A percentile compares a stretch with the other conserved stretches of the same genome.
Evolutionary conservation across 2,329 filamentous ascomycete species (phyloP).

Genomic region (Neocucurbitaria cava): DNA sequence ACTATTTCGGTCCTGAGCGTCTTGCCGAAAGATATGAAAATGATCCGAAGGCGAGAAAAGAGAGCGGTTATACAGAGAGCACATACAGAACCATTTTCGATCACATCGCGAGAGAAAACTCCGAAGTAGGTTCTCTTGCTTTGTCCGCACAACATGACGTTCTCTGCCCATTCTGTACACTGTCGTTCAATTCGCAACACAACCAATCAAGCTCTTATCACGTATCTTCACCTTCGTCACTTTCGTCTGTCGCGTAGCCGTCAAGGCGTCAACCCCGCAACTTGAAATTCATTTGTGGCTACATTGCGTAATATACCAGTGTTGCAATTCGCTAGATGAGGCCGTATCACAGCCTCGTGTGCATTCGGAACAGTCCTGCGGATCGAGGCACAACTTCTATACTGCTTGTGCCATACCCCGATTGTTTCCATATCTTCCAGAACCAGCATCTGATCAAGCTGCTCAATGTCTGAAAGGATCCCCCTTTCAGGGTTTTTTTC

Average conservation of each 20-base stretch:
- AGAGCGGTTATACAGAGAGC: conserved; percentile 71
- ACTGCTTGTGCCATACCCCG: background rate
- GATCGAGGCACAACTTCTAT: background rate
- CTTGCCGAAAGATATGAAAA: conserved; percentile 79
- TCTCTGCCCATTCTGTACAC: no score
- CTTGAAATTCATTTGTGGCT: conserved; percentile 29
- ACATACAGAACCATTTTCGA: conserved; percentile 82
- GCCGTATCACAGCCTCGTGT: background rate
- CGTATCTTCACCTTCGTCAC: conserved; percentile 14
- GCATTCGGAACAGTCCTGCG: background rate
- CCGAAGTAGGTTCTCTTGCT: conserved; percentile 67
- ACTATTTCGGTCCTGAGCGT: conserved; percentile 93
- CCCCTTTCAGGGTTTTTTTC: background rate
- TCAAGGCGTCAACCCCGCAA: conserved; percentile 11
- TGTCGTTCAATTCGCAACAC: no score
- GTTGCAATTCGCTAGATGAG: conserved; percentile 21
- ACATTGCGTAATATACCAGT: conserved; percentile 22
- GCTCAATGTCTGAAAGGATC: background rate
- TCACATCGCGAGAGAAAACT: conserved; percentile 72
- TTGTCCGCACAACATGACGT: background rate
- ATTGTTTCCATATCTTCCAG: background rate
- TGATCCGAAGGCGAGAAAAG: conserved; percentile 62
- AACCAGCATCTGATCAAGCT: background rate
- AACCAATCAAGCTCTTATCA: conserved; percentile 15
- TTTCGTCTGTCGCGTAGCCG: conserved; percentile 21